A percentile compares a stretch with the other conserved stretches of the same genome.
Evolutionary conservation across 169 alveolate species (phyloP).

Genomic region (Plasmodium reichenowi): DNA sequence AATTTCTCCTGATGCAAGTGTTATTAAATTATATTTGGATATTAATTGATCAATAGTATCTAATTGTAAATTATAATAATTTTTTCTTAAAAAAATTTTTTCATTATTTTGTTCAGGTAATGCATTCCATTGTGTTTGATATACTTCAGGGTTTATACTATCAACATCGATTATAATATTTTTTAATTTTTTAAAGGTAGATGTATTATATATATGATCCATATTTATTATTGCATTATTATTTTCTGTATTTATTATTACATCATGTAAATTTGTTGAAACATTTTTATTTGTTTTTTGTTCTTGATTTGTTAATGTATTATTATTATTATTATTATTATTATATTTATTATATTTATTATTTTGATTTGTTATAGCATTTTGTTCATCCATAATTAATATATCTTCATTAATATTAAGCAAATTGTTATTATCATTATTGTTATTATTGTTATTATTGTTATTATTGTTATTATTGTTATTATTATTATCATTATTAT

Average conservation of each 20-base stretch:
- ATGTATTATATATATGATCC: slow-evolving; percentile 1
- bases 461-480: background rate
- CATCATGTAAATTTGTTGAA: background rate
- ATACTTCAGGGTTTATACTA: slow-evolving; percentile 63
- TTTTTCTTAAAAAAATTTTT: slow-evolving; percentile 73
- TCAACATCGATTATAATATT: slow-evolving; percentile 67
- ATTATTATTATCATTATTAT: background rate
- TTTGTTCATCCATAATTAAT: slow-evolving; percentile 7
- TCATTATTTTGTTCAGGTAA: slow-evolving; percentile 74
- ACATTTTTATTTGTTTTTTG: background rate
- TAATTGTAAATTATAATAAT: slow-evolving; percentile 60
- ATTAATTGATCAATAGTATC: slow-evolving; percentile 69
- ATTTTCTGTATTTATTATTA: background rate
- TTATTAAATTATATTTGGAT: slow-evolving; percentile 66
- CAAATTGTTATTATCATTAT: slow-evolving; percentile 11
- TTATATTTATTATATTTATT: background rate
- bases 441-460: background rate
- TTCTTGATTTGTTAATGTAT: background rate
- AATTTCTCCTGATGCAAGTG: slow-evolving; percentile 76
- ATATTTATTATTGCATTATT: background rate
- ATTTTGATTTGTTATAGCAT: background rate
- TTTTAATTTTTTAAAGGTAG: slow-evolving; percentile 45
- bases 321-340: background rate
- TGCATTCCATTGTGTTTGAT: slow-evolving; percentile 75
- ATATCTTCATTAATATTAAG: slow-evolving; percentile 48